Percentiles rank a stretch among this genome's conserved stretches.
These are phyloP conservation scores for Aureobasidium sp. DNA, from an alignment of 2,329 filamentous ascomycete genomes.

Conservation along the genomic window DNA sequence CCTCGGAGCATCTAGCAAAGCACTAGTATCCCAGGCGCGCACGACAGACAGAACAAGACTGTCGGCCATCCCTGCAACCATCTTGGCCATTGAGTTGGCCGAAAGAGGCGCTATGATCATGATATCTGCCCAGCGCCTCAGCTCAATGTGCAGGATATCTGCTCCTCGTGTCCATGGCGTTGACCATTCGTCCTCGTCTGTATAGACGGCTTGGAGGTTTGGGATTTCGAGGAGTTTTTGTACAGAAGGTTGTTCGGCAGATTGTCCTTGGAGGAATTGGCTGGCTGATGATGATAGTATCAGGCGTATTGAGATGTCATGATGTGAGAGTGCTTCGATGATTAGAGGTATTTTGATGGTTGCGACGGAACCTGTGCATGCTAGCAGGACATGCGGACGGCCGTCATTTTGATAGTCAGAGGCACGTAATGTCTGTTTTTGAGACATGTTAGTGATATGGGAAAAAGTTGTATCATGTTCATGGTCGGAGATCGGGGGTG, in stretches of 20 bases:
- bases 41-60: constrained; percentile 67
- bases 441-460: constrained; percentile 6
- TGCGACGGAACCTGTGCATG: constrained; percentile 69
- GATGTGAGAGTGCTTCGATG: constrained; percentile 46
- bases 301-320: constrained; percentile 70
- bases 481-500: not conserved
- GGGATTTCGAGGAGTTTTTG: constrained; percentile 51
- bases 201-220: constrained; percentile 74
- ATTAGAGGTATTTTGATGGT: constrained; percentile 65
- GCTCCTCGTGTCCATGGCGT: constrained; percentile 69
- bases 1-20: constrained; percentile 44
- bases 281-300: constrained; percentile 68
- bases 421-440: constrained; percentile 25
- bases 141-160: constrained; percentile 84
- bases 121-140: constrained; percentile 74
- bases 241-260: constrained; percentile 66
- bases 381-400: constrained; percentile 58
- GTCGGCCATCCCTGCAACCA: constrained; percentile 70
- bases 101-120: constrained; percentile 74
- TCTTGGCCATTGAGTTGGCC: constrained; percentile 81
- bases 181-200: constrained; percentile 80
- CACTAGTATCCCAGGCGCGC: constrained; percentile 80
- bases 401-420: constrained; percentile 39
- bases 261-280: constrained; percentile 71
- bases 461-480: not conserved